Evolutionary conservation across 2,329 filamentous ascomycete species (phyloP).

Genomic region (Didymella pinodella): DNA sequence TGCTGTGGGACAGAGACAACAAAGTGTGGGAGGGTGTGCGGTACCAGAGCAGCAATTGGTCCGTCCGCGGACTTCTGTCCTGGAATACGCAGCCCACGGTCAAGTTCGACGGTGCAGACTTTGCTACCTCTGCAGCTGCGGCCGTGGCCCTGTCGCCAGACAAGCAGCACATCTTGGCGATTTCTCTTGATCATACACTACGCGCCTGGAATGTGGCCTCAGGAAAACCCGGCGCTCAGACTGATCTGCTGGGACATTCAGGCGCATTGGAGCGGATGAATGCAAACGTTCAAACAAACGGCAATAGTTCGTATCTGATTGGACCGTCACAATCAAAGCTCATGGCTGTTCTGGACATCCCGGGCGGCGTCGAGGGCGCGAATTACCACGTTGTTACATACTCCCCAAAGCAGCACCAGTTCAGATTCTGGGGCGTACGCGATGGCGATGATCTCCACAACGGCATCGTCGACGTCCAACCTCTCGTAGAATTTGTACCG

Average conservation of each 20-base stretch:
- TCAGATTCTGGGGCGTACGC: slow-evolving; percentile 89
- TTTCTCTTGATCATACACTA: slow-evolving; percentile 87
- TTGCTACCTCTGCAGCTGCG: slow-evolving; percentile 66
- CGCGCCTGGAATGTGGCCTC: slow-evolving; percentile 89
- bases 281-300: slow-evolving; percentile 32
- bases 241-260: slow-evolving; percentile 75
- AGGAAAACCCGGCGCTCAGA: slow-evolving; percentile 77
- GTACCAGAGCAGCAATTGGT: slow-evolving; percentile 78
- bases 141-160: slow-evolving; percentile 62
- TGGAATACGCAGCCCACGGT: slow-evolving; percentile 72
- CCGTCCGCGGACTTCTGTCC: slow-evolving; percentile 66
- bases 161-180: slow-evolving; percentile 71
- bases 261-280: slow-evolving; percentile 68
- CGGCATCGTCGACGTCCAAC: slow-evolving; percentile 75
- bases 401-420: slow-evolving; percentile 87
- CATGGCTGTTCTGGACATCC: slow-evolving; percentile 72
- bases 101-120: slow-evolving; percentile 71
- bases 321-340: slow-evolving; percentile 81
- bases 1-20: slow-evolving; percentile 54
- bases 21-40: slow-evolving; percentile 72
- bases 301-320: slow-evolving; percentile 72
- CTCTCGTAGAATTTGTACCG: slow-evolving; percentile 69
- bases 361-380: slow-evolving; percentile 57
- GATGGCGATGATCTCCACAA: slow-evolving; percentile 65
- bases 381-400: slow-evolving; percentile 77